Base-by-base conservation (phyloP, 2,329 filamentous ascomycete species). In the Colletotrichum eleusines region DNA sequence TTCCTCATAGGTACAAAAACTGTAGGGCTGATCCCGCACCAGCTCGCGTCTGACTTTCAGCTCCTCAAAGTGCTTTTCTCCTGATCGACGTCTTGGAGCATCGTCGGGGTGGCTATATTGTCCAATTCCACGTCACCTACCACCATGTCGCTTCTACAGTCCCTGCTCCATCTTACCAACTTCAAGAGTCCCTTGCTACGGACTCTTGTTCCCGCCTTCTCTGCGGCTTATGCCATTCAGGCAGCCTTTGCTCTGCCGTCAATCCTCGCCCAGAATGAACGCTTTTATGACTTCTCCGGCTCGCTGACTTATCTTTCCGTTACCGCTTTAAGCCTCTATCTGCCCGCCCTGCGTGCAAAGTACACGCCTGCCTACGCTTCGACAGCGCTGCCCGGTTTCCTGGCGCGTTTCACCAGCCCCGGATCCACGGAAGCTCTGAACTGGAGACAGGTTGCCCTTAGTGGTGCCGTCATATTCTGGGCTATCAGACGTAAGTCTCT, bases 261-360 rank as follows among this genome's bases (percentile, higher is more conserved):
- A 7, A 88, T 91, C 71, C 73, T 85, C 33, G 81, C 83, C 40
- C 85, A 89, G 75, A 87, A 88, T 8, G 91, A 93, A 76, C 86
- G 88, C 46, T 91, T 91, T 82, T 93, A 91, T 77, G 91, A 93
- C 77, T 78, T 91, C 58, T 90, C 89, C 2, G 91, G 91, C 58
- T 90, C 89, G 18, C 76, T 91, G 40, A 92, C 90, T 2, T 91
- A 91, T 76, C 83, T 92, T 46, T 88, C 88, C 64, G 90, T 90
- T 77, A 89, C 88, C 18, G 86, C 88, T 0, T 78, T 92, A 35
- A 89, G 86, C 69, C 81, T 92, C 20, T 89, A 88, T 73, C 82
- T 92, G 20, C 90, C 90, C 0, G 84, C 85, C 4, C 80, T 91
- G 66, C 83, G 89, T 51, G 87, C 87, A 18, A 83, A 84, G 54